Evolutionary conservation across 768 basidiomycete species (phyloP), one percentile per base, ranked within the genome.

Genomic region (Suillus subluteus): DNA sequence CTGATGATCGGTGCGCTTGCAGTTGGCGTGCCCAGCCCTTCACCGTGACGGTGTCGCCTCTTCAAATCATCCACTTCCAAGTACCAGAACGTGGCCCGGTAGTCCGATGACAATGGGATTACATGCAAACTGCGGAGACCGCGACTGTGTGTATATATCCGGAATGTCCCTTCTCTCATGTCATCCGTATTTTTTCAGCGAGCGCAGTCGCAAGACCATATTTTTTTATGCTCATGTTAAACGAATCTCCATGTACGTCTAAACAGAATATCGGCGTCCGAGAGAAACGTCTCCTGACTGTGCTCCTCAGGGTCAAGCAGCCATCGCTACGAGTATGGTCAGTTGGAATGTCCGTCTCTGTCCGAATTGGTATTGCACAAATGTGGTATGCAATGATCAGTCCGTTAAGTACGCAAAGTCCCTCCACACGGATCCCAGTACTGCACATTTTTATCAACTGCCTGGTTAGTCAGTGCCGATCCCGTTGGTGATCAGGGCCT

Each of bases 41-140:
- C 32, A 13, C 32, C 32, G 11, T 26, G 26, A 26, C 26, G 26
- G 26, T 9, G 9, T 35, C 55, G 55, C 55, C 55, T 32, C 32
- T 56, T 56, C 55, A 56, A 56, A 56, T 35, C 54, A 55, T 21
- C 32, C 55, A 21, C 32, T 30, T 54, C 30, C 26, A 30, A 32
- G 16, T 9, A 54, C 50, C 8, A 16, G 26, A 52, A 26, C 15
- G 26, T 16, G 16, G 35, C 38, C 58, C 37, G 58, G 26, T 16
- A 30, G 35, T 58, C 58, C 37, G 58, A 58, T 38, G 58, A 61
- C 26, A 26, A 59, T 26, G 23, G 23, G 16, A 59, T 59, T 9
- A 18, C n/a, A 26, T 59, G n/a, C 21, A 38, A 58, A 38, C n/a
- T 58, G 58, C 38, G 4, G 11, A 26, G 40, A 18, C 55, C 32